Evolutionary conservation across 2,329 filamentous ascomycete species (phyloP), one percentile per base, ranked within the genome.

Genomic region (Trichothecium roseum): DNA sequence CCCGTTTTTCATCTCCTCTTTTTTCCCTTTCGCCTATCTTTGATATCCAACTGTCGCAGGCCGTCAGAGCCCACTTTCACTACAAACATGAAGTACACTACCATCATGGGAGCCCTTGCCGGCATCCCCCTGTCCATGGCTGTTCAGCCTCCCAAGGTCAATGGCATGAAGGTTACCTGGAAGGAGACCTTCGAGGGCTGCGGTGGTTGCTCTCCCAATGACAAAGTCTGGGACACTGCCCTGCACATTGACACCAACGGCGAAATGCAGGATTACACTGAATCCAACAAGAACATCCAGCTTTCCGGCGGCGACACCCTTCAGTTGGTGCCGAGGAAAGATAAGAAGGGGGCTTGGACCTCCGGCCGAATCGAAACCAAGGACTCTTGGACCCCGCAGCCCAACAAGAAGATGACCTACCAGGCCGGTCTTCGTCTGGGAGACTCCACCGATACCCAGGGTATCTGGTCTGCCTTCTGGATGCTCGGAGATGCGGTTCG

Each of bases 381-480:
- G 40, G 61, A 63, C 45, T 53, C 59, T 4, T 71, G 65, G 53
- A 62, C 59, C 3, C 64, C 68, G 1, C 30, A 50, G 13, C 48
- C 57, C 2, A 63, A 62, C 32, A 51, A 52, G 24, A 44, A 49
- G 32, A 66, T 67, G 27, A 47, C 64, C 22, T 57, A 61, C 32
- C 63, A 71, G 49, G 60, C 61, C 8, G 50, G 50, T 29, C 53
- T 72, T 36, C 61, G 66, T 7, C 65, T 67, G 40, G 68, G 68
- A 22, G 36, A 51, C 9, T 38, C 48, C 13, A 42, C 42, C 20
- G 54, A 57, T 33, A 68, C 68, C 52, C 56, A 64, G 43, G 68
- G 68, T 10, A 56, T 71, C 42, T 72, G 68, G 68, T 67, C 68
- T 3, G 68, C 68, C 4, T 72, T 71, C 45, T 72, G 68, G 68